phyloP scores from a whole-genome alignment of 2,329 filamentous ascomycete genomes.

The Xylariaceae sp. region DNA sequence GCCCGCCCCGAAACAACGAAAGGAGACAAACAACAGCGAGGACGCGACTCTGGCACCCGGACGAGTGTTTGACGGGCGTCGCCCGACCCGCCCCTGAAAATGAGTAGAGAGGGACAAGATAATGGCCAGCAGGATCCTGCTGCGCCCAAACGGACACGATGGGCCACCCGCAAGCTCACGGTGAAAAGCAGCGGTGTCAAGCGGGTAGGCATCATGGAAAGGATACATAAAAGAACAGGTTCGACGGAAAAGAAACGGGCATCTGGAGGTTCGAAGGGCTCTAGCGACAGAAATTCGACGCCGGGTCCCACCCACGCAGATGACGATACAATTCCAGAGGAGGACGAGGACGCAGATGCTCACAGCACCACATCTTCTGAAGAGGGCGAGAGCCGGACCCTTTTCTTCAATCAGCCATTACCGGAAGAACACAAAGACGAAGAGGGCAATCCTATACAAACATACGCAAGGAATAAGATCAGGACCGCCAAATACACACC shows the following conservation, averaged over 20 bases:
- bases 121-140: slow-evolving; percentile 33
- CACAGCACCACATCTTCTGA: slow-evolving; percentile 38
- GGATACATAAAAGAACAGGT: slow-evolving; percentile 61
- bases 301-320: slow-evolving; percentile 26
- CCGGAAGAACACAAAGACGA: slow-evolving; percentile 75
- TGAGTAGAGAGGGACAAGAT: slow-evolving; percentile 35
- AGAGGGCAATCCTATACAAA: slow-evolving; percentile 67
- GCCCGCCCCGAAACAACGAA: background rate
- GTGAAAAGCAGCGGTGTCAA: slow-evolving; percentile 74
- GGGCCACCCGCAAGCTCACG: slow-evolving; percentile 89
- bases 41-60: slow-evolving; percentile 39
- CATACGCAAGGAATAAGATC: slow-evolving; percentile 91
- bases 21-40: background rate
- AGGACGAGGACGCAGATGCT: slow-evolving; percentile 37
- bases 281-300: slow-evolving; percentile 32
- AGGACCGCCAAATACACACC: slow-evolving; percentile 97
- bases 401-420: slow-evolving; percentile 86
- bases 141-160: slow-evolving; percentile 78
- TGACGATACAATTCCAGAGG: slow-evolving; percentile 29
- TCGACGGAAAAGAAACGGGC: slow-evolving; percentile 69
- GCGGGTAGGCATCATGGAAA: slow-evolving; percentile 77
- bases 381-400: slow-evolving; percentile 48
- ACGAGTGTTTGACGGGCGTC: slow-evolving; percentile 42
- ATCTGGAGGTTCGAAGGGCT: slow-evolving; percentile 28
- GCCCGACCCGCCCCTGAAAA: slow-evolving; percentile 38